Percentiles rank a stretch among this genome's conserved stretches.
These are phyloP conservation scores for Margaritispora aquatica DNA, from an alignment of 495 filamentous ascomycete species.

Conservation along the genomic window DNA sequence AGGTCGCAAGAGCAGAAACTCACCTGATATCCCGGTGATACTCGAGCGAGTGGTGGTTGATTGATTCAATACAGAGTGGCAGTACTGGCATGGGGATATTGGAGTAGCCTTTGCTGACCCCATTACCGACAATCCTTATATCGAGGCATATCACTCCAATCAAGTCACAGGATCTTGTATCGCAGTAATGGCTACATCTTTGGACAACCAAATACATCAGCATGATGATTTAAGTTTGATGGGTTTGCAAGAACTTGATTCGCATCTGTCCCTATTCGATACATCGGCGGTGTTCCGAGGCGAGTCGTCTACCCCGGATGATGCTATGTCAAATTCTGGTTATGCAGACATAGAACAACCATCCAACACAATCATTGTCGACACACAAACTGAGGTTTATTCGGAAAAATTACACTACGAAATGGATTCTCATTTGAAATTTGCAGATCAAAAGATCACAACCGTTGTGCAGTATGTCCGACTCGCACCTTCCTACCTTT, in stretches of 20 bases:
- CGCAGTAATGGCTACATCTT: constrained; percentile 20
- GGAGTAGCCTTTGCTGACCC: constrained; percentile 18
- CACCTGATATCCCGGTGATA: constrained; percentile 13
- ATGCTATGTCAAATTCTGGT: constrained; percentile 16
- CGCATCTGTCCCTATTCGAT: constrained; percentile 22
- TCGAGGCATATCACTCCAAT: constrained; percentile 10
- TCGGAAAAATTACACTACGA: constrained; percentile 4
- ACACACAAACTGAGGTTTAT: constrained; percentile 13
- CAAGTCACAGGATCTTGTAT: constrained; percentile 11
- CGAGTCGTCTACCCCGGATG: constrained; percentile 18
- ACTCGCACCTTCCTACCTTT: constrained; percentile 15
- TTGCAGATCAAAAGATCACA: constrained; percentile 7
- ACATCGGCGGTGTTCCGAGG: constrained; percentile 8
- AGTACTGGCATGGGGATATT: constrained; percentile 13
- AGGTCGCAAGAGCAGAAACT: neutral
- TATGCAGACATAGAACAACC: constrained; percentile 13
- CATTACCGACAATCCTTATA: constrained; percentile 19
- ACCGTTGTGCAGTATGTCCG: constrained; percentile 11
- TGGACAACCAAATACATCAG: constrained; percentile 19
- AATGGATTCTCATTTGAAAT: constrained; percentile 3
- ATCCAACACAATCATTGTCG: constrained; percentile 20
- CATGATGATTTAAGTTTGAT: constrained; percentile 26
- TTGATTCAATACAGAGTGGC: constrained; percentile 17
- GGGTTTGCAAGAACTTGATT: constrained; percentile 27
- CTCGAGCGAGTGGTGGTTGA: constrained; percentile 4